Percentiles rank a stretch among this genome's conserved stretches.
Evolutionary conservation across 306 rosid species (phyloP).

Genomic region (Gynostemma pentaphyllum): DNA sequence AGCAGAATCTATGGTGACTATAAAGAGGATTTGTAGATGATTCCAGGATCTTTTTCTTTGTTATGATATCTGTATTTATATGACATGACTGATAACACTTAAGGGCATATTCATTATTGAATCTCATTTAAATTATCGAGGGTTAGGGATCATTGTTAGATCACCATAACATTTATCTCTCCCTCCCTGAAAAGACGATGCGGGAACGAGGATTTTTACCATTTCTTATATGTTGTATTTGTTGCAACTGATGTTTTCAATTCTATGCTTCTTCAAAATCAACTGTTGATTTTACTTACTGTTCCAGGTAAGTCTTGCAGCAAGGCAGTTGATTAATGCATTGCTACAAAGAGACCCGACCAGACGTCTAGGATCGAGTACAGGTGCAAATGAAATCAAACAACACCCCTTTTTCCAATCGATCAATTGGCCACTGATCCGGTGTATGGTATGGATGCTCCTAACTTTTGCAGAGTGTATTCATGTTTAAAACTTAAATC

Average conservation of each 20-base stretch:
- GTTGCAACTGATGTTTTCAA: not conserved
- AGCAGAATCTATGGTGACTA: too few relatives aligned
- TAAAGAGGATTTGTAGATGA: too few relatives aligned
- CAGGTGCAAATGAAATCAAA: conserved; percentile 82
- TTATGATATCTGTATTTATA: too few relatives aligned
- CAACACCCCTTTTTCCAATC: conserved; percentile 86
- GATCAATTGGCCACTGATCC: conserved; percentile 90
- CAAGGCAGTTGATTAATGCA: conserved; percentile 81
- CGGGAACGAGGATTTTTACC: not conserved
- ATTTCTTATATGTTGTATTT: not conserved
- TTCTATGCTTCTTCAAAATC: not conserved
- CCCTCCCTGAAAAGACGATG: not conserved
- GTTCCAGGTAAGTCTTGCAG: conserved; percentile 82
- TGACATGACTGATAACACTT: too few relatives aligned
- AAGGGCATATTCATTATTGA: not conserved
- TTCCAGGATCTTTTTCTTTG: too few relatives aligned
- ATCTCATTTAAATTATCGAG: not conserved
- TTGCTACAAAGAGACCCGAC: conserved; percentile 80
- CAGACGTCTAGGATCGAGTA: conserved; percentile 57
- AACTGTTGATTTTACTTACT: not conserved
- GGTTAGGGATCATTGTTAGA: not conserved
- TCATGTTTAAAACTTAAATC: not conserved
- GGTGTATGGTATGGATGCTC: conserved; percentile 53
- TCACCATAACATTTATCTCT: not conserved
- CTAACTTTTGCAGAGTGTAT: not conserved